Conservation (phyloP, 169 alveolate genomes). For the Plasmodium sp. region DNA sequence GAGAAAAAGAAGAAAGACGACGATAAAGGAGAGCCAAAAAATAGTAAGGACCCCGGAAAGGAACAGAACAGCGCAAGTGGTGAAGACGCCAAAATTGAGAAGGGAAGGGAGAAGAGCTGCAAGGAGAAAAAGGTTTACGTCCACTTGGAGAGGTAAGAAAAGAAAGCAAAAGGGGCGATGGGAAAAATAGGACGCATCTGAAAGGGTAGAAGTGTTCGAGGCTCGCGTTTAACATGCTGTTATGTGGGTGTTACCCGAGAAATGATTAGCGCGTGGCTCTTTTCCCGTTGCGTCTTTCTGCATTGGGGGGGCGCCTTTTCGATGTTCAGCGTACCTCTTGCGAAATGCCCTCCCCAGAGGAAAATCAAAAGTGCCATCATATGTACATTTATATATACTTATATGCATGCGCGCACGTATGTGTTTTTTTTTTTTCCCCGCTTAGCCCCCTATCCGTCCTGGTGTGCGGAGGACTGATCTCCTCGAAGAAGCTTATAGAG, state of each 20-base stretch:
- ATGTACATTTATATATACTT: background rate
- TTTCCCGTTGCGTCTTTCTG: background rate
- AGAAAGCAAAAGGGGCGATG: background rate
- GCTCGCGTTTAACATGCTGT: background rate
- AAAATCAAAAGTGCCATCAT: background rate
- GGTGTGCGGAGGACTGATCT: constrained; percentile 75
- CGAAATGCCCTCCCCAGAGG: background rate
- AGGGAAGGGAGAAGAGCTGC: constrained; percentile 5
- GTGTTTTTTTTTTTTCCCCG: background rate
- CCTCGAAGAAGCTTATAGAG: constrained; percentile 75
- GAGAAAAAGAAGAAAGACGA: background rate
- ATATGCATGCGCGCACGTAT: background rate
- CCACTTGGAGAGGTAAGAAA: constrained; percentile 60
- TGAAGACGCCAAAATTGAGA: background rate
- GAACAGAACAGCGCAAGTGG: background rate
- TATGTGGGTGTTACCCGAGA: background rate
- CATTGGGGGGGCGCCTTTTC: background rate
- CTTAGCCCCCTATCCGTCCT: constrained; percentile 74
- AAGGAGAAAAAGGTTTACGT: constrained; percentile 49
- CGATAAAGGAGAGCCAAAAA: background rate
- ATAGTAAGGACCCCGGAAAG: background rate
- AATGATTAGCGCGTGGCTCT: background rate
- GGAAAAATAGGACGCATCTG: background rate
- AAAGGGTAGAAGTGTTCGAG: background rate
- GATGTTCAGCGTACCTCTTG: background rate